A percentile compares a stretch with the other conserved stretches of the same genome.
Conservation (phyloP, 164 flowering plant genomes). For the Chloranthus sessilifolius region DNA sequence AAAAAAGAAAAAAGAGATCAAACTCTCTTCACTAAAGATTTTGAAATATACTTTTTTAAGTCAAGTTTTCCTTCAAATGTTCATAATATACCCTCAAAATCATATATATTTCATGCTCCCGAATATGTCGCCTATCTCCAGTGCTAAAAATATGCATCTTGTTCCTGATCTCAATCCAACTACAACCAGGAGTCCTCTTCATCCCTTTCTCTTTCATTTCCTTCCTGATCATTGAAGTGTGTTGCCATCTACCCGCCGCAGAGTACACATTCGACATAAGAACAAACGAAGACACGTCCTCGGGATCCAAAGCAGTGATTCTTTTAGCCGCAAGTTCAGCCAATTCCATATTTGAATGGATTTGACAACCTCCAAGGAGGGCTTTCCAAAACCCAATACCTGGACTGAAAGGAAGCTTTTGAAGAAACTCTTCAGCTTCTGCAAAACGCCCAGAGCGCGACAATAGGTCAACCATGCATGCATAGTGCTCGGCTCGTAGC, state of each 20-base stretch:
- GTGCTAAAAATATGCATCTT: slow-evolving; percentile 55
- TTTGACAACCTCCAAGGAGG: slow-evolving; percentile 74
- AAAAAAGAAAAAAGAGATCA: background rate
- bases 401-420: slow-evolving; percentile 57
- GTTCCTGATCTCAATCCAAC: slow-evolving; percentile 65
- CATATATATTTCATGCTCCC: slow-evolving; percentile 35
- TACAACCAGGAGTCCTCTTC: slow-evolving; percentile 61
- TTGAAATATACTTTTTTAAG: background rate
- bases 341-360: slow-evolving; percentile 52
- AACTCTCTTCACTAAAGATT: background rate
- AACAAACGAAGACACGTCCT: slow-evolving; percentile 63
- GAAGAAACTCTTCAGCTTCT: slow-evolving; percentile 47
- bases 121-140: slow-evolving; percentile 36
- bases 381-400: slow-evolving; percentile 92
- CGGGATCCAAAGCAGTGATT: slow-evolving; percentile 53
- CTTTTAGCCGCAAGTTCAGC: slow-evolving; percentile 48
- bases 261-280: slow-evolving; percentile 67
- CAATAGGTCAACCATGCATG: slow-evolving; percentile 68
- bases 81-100: slow-evolving; percentile 25
- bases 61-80: slow-evolving; percentile 25
- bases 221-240: slow-evolving; percentile 43
- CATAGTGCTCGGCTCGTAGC: slow-evolving; percentile 62
- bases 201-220: slow-evolving; percentile 60
- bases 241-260: slow-evolving; percentile 63
- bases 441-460: slow-evolving; percentile 62